Conservation (phyloP, 768 basidiomycete species). For the Neoboletus magnificus region DNA sequence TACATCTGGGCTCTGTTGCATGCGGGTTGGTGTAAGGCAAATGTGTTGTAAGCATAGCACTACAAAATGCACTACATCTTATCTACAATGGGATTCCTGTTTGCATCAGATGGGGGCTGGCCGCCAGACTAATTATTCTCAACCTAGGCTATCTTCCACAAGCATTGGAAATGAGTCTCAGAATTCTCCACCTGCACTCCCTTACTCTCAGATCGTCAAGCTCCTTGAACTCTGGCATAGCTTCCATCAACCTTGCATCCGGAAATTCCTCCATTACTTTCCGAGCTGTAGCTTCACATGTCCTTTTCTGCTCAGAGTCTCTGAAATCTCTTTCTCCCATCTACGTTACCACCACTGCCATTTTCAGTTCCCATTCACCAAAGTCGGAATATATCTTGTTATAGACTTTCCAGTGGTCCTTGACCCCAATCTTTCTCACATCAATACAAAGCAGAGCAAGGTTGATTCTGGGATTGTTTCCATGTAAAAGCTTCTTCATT, state of each 20-base stretch:
- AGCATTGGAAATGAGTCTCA: too few relatives aligned
- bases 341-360: slow-evolving; percentile 20
- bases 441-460: slow-evolving; percentile 24
- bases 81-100: too few relatives aligned
- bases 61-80: too few relatives aligned
- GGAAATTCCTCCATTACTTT: slow-evolving; percentile 8
- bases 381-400: slow-evolving; percentile 16
- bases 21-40: too few relatives aligned
- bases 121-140: too few relatives aligned
- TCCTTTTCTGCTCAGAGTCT: too few relatives aligned
- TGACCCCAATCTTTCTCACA: slow-evolving; percentile 19
- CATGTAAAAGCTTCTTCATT: slow-evolving; percentile 12
- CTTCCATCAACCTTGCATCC: too few relatives aligned
- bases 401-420: slow-evolving; percentile 24
- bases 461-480: slow-evolving; percentile 7
- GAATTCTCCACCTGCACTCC: slow-evolving; percentile 24
- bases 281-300: slow-evolving; percentile 5
- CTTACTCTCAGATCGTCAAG: slow-evolving; percentile 8
- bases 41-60: too few relatives aligned
- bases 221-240: slow-evolving; percentile 11
- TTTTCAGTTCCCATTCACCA: background rate
- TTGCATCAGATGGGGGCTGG: too few relatives aligned
- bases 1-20: too few relatives aligned
- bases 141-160: too few relatives aligned
- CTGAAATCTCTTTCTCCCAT: background rate